Evolutionary conservation across 768 basidiomycete species (phyloP).

Genomic region (Boletus eberwhitei): DNA sequence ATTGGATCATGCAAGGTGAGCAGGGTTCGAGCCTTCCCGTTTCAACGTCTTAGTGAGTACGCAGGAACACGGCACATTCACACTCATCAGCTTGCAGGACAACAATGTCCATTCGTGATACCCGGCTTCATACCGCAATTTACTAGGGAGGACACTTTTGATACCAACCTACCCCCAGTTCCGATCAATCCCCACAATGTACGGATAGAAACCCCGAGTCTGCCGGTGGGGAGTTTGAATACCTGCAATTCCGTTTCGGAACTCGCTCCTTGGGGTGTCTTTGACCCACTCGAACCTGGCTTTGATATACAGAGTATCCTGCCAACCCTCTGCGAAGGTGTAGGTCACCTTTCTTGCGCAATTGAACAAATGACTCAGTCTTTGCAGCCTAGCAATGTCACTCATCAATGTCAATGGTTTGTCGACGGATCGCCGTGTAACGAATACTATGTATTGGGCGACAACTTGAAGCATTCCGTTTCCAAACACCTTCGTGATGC

Average conservation of each 20-base stretch:
- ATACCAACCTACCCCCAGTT: background rate
- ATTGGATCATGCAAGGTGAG: conserved; percentile 3
- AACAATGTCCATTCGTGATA: background rate
- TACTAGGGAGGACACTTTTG: background rate
- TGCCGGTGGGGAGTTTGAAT: background rate
- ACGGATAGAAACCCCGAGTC: background rate
- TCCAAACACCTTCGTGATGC: conserved; percentile 2
- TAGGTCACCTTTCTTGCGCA: background rate
- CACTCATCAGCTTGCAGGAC: background rate
- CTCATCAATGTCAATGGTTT: conserved; percentile 6
- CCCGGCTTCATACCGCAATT: background rate
- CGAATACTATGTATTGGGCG: background rate
- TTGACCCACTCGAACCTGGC: background rate
- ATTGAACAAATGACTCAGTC: background rate
- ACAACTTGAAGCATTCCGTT: conserved; percentile 13
- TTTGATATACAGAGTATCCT: background rate
- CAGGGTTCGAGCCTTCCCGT: background rate
- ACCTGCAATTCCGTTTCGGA: background rate
- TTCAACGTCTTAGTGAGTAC: background rate
- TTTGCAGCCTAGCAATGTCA: background rate
- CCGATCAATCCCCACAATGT: background rate
- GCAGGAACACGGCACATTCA: background rate
- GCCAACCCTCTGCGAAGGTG: background rate
- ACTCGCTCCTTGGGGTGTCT: background rate
- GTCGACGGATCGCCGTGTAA: conserved; percentile 10